Evolutionary conservation across 345 rosid genomes (phyloP), one percentile per base, ranked within the genome.

Genomic region (Citrus sp.): DNA sequence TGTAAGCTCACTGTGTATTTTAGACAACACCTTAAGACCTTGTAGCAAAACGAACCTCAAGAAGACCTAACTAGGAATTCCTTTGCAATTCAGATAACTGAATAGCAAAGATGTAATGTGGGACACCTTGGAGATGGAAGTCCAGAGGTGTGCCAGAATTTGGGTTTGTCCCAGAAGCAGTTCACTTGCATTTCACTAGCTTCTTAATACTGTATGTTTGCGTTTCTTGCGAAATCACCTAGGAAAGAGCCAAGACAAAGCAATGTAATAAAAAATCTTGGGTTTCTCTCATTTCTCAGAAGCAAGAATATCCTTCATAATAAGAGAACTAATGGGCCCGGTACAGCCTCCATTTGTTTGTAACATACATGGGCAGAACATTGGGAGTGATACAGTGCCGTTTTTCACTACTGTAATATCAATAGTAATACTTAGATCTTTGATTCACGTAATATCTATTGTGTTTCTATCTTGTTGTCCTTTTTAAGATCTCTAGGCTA

Each of bases 401-500:
- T 8, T 64, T 65, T 75, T 37, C 22, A 10, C n/a, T 21, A 21
- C 46, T 10, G 22, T 40, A 28, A 25, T 42, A 46, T 42, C 62
- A 30, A 16, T 7, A 30, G 61, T 75, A 46, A 75, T 75, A 32
- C 66, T 55, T 5, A 9, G 21, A 9, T 7, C 6, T 22, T 4
- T 49, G 67, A 21, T 38, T 59, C n/a, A 25, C 66, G 35, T 19
- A 18, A 3, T 46, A 46, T 30, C 22, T 64, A 9, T 63, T 1
- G 32, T 63, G 28, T 66, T 72, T 70, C 51, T 16, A 37, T 38
- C 73, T 56, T 64, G 4, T 32, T 76, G 67, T 80, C 14, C 51
- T 46, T 56, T 46, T 30, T 54, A 28, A 58, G 37, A 67, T 46
- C 10, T 51, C 22, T 66, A 25, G 40, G 21, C 58, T 59, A 28